Percentiles rank a stretch among this genome's conserved stretches.
Evolutionary conservation across 2,329 filamentous ascomycete species (phyloP).

Genomic region (Xylaria sp.): DNA sequence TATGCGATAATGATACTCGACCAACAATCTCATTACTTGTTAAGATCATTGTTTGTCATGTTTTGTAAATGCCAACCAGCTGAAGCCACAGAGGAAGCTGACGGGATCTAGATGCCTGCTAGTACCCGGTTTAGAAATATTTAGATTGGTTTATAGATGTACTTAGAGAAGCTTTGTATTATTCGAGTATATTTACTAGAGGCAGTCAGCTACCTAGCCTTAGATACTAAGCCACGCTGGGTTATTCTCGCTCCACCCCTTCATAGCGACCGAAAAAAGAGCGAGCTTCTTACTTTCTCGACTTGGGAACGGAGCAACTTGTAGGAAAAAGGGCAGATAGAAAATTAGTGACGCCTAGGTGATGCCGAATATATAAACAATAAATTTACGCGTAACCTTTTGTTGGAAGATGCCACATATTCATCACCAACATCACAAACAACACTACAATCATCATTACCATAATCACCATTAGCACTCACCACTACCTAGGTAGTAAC

Average conservation of each 20-base stretch:
- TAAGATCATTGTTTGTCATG: background rate
- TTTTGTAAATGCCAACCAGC: background rate
- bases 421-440: conserved; percentile 4
- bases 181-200: background rate
- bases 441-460: background rate
- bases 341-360: background rate
- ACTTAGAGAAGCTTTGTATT: background rate
- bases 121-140: background rate
- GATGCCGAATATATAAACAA: conserved; percentile 6
- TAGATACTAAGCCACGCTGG: conserved; percentile 16
- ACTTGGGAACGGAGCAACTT: background rate
- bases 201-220: too few species aligned
- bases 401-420: background rate
- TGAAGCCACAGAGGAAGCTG: background rate
- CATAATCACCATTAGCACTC: background rate
- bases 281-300: conserved; percentile 14
- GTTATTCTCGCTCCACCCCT: conserved; percentile 9
- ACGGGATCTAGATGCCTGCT: conserved; percentile 2
- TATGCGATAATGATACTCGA: background rate
- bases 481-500: background rate
- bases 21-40: background rate
- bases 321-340: background rate
- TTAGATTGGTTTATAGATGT: background rate
- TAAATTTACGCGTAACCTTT: background rate
- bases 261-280: conserved; percentile 29